Percentiles rank a stretch among this genome's conserved stretches.
Evolutionary conservation across 202 grass and related monocot species (phyloP).

Genomic region (Zizania palustris): DNA sequence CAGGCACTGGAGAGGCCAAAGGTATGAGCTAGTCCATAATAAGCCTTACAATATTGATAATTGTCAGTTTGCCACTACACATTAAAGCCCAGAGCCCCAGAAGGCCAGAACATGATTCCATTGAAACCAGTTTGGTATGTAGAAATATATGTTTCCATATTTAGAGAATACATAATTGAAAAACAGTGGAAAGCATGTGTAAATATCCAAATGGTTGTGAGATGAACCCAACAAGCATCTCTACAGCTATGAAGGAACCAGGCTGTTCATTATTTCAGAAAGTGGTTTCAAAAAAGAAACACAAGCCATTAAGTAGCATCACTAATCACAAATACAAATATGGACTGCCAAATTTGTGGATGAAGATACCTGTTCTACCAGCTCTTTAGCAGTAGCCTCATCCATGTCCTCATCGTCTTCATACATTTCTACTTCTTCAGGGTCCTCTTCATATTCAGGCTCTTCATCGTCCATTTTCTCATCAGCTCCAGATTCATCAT

Average conservation of each 20-base stretch:
- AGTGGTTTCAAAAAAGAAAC: conserved; percentile 5
- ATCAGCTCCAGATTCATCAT: conserved; percentile 57
- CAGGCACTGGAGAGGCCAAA: neutral
- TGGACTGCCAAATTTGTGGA: neutral
- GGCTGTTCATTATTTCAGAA: neutral
- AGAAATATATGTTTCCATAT: conserved; percentile 5
- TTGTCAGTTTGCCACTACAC: neutral
- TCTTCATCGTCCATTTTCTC: conserved; percentile 63
- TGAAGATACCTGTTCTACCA: conserved; percentile 37
- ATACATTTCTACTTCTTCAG: conserved; percentile 69
- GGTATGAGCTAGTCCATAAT: neutral
- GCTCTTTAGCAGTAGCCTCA: conserved; percentile 49
- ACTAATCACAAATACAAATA: conserved; percentile 7
- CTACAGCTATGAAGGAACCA: conserved; percentile 24
- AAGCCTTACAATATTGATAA: conserved; percentile 2
- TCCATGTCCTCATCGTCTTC: conserved; percentile 81
- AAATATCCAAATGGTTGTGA: neutral
- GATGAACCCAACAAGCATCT: neutral
- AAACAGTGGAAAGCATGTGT: neutral
- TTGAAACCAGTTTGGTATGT: conserved; percentile 16
- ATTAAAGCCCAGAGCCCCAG: neutral
- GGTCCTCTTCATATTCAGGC: conserved; percentile 75
- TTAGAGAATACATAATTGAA: conserved; percentile 6
- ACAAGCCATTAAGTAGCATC: neutral
- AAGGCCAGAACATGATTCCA: conserved; percentile 10